Evolutionary conservation across 2,329 filamentous ascomycete genomes (phyloP).

Genomic region (Podosphaera xanthii): DNA sequence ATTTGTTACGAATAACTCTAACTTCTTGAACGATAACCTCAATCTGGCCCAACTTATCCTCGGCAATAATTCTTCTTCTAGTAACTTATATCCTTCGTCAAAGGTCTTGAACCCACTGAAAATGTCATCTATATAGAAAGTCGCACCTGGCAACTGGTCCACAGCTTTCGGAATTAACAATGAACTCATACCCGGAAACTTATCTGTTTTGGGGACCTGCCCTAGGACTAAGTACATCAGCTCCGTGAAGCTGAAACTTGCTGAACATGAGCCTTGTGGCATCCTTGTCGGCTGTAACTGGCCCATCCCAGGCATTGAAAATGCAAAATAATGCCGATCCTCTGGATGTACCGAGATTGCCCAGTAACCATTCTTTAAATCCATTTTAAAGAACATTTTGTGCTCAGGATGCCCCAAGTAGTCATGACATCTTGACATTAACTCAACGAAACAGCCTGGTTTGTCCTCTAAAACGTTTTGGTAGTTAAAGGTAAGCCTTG

Average conservation of each 20-base stretch:
- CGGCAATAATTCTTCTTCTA: background rate
- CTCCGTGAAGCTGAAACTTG: background rate
- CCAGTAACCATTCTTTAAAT: background rate
- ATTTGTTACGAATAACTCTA: background rate
- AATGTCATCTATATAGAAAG: background rate
- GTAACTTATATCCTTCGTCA: background rate
- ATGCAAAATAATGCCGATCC: background rate
- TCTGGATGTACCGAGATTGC: background rate
- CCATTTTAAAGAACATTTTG: background rate
- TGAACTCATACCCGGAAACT: background rate
- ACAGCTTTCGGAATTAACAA: background rate
- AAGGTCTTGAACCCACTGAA: background rate
- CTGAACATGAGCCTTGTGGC: background rate
- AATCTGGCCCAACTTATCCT: background rate
- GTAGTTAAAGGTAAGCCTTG: slow-evolving; percentile 2
- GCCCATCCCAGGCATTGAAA: background rate
- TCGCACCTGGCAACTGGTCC: background rate
- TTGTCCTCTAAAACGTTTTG: background rate
- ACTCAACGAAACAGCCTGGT: background rate
- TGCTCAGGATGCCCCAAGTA: background rate
- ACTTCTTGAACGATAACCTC: background rate
- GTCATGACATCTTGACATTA: background rate
- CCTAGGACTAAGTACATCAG: background rate
- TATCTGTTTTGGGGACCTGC: background rate
- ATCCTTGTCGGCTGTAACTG: background rate